These are phyloP conservation scores for Suillus spraguei DNA, from an alignment of 768 basidiomycete genomes.

Conservation along the genomic window DNA sequence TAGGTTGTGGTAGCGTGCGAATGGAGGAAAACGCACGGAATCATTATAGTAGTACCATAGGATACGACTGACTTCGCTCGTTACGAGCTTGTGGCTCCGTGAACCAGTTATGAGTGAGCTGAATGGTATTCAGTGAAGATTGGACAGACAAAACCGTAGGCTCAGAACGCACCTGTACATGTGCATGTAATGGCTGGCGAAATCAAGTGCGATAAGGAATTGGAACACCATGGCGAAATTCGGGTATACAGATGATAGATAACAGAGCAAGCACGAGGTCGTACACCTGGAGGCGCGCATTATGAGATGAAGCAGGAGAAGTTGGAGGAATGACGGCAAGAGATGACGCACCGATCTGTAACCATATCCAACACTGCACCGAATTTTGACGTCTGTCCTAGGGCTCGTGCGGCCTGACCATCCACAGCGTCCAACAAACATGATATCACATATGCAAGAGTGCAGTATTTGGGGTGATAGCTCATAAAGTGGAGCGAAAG, in stretches of 20 bases:
- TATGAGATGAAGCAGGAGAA: neutral
- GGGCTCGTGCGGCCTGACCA: conserved; percentile 85
- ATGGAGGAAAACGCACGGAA: conserved; percentile 55
- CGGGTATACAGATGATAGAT: conserved; percentile 90
- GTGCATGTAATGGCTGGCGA: conserved; percentile 98
- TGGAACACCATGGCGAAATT: conserved; percentile 85
- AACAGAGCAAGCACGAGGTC: conserved; percentile 92
- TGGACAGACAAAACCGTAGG: neutral
- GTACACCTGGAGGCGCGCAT: conserved; percentile 72
- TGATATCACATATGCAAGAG: conserved; percentile 84
- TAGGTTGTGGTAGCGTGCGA: neutral
- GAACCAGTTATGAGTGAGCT: conserved; percentile 97
- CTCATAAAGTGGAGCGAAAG: conserved; percentile 92
- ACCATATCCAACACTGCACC: conserved; percentile 99
- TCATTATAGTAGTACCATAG: conserved; percentile 94
- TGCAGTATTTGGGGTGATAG: conserved; percentile 92
- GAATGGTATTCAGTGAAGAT: neutral
- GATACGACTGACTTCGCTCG: conserved; percentile 90
- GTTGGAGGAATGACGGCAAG: neutral
- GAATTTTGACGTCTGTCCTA: conserved; percentile 94
- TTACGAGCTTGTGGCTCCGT: conserved; percentile 89
- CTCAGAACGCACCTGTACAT: conserved; percentile 86
- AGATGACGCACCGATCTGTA: conserved; percentile 79
- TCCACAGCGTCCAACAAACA: conserved; percentile 95
- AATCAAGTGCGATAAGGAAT: conserved; percentile 95